These are phyloP conservation scores for Panicum miliaceum DNA, from an alignment of 176 grass and related monocot species.

Conservation along the genomic window DNA sequence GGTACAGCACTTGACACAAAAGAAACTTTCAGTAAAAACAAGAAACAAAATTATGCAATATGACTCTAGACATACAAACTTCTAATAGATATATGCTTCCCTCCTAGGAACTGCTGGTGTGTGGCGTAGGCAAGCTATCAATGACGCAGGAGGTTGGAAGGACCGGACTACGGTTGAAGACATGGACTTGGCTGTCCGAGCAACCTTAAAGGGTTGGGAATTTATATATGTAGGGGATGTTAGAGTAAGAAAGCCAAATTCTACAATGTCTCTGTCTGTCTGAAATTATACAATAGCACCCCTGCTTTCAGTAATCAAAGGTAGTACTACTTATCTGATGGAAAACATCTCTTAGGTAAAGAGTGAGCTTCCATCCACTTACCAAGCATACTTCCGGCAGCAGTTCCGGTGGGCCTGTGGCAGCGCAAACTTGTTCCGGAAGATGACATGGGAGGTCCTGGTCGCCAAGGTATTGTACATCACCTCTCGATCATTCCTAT, in stretches of 20 bases:
- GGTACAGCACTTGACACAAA: slow-evolving; percentile 43
- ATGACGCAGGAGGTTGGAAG: slow-evolving; percentile 36
- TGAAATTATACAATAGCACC: neutral
- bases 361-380: slow-evolving; percentile 85
- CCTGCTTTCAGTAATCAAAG: neutral
- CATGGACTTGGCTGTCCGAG: slow-evolving; percentile 37
- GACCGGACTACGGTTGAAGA: slow-evolving; percentile 32
- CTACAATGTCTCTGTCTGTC: neutral
- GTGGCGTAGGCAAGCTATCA: slow-evolving; percentile 7
- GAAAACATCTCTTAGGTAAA: slow-evolving; percentile 56
- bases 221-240: slow-evolving; percentile 28
- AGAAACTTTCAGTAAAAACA: neutral
- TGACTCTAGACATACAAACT: neutral
- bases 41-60: neutral
- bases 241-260: neutral
- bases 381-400: slow-evolving; percentile 70
- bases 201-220: slow-evolving; percentile 21
- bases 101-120: slow-evolving; percentile 30
- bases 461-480: slow-evolving; percentile 55
- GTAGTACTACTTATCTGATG: neutral
- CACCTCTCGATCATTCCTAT: neutral
- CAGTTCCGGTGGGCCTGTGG: slow-evolving; percentile 81
- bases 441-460: slow-evolving; percentile 72
- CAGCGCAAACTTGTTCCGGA: slow-evolving; percentile 75
- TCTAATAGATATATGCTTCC: neutral